Base-by-base conservation (phyloP, 257 asterid species). In the Nicotiana attenuata region DNA sequence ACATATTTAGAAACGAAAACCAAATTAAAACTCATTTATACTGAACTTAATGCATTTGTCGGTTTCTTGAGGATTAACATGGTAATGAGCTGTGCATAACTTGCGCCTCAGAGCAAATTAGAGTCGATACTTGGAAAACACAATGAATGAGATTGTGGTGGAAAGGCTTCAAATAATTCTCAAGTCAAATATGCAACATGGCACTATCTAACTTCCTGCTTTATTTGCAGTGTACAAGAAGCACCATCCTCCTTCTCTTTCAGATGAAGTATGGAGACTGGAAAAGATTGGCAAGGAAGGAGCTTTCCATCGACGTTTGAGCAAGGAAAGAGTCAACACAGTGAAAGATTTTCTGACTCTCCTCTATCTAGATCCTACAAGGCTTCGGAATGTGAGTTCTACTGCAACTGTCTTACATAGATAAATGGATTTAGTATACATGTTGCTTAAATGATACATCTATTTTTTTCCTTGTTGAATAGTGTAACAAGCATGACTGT, bases 281-380 rank as follows among this genome's bases (percentile, higher is more conserved):
- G 98, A 94, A 85, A 94, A 94, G 82, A 94, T 94, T 61, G 94
- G 97, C 82, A 94, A 93, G 85, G 98, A 87, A 60, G 98, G 98
- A 84, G 98, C 97, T 84, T 94, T 94, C 77, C 98, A 94, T 88
- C 89, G 84, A 86, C 96, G 97, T 35, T 83, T 94, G 91, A 91
- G 88, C 90, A 88, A 87, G 81, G 97, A 90, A 85, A 92, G 90
- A 68, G 84, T 94, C 84, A 57, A 69, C 80, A 86, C 97, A 7
- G 98, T 92, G 87, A 87, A 91, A 88, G 97, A 93, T 89, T 93
- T 94, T 86, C 90, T 94, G 86, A 85, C 88, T 76, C 84, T 85
- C 20, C 85, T 84, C 87, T 91, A 85, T 71, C 85, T 88, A 64
- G 94, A 93, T 78, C 92, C 97, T 22, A 71, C 89, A 52, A 87